Percentiles rank a stretch among this genome's conserved stretches.
Evolutionary conservation across 768 basidiomycete species (phyloP).

Genomic region (Tubosaeta sp.): DNA sequence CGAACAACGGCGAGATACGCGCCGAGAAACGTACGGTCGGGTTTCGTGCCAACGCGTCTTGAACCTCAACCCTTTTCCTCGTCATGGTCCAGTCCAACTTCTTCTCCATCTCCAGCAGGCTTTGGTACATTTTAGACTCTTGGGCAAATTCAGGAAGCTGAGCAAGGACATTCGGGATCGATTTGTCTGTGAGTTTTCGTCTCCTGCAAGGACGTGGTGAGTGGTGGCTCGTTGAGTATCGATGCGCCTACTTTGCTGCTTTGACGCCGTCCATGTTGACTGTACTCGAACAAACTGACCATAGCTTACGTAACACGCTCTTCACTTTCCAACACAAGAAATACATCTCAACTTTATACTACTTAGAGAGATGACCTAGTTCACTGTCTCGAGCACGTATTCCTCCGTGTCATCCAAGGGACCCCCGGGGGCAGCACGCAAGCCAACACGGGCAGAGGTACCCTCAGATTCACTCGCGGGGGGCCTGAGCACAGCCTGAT

Average conservation of each 20-base stretch:
- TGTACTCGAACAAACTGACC: too few species aligned
- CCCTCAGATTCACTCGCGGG: neutral
- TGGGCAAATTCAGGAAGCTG: slow-evolving; percentile 71
- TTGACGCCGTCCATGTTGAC: slow-evolving; percentile 28
- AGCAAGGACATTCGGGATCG: slow-evolving; percentile 70
- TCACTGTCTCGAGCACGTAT: neutral
- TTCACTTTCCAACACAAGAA: too few species aligned
- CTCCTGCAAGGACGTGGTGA: slow-evolving; percentile 40
- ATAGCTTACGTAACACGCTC: too few species aligned
- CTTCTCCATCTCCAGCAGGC: slow-evolving; percentile 83
- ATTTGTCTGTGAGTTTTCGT: slow-evolving; percentile 77
- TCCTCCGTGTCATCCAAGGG: neutral
- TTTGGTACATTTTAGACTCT: slow-evolving; percentile 84
- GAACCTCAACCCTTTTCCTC: slow-evolving; percentile 85
- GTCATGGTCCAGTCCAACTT: slow-evolving; percentile 94
- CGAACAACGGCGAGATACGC: neutral
- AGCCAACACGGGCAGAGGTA: neutral
- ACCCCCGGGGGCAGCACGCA: neutral
- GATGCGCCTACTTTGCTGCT: slow-evolving; percentile 29
- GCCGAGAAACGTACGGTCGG: slow-evolving; percentile 43
- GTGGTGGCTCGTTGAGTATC: neutral
- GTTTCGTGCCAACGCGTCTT: slow-evolving; percentile 76
- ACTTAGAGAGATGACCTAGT: too few species aligned
- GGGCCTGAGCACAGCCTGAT: neutral
- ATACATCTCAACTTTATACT: too few species aligned